Evolutionary conservation across 2,329 filamentous ascomycete species (phyloP).

Genomic region (Periconia macrospinosa): DNA sequence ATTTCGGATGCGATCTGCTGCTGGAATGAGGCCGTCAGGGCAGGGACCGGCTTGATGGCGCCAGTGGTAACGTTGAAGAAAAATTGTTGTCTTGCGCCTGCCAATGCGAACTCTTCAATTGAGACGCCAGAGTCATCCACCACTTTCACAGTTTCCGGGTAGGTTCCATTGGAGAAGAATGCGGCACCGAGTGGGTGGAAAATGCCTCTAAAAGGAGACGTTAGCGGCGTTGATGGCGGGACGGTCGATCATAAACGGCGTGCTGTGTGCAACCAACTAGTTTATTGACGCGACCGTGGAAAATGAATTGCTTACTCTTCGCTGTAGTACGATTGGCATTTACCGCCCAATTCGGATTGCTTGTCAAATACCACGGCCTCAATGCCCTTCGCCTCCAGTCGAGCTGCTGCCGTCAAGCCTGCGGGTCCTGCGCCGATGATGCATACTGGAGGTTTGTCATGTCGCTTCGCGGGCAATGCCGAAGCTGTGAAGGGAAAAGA

Average conservation of each 20-base stretch:
- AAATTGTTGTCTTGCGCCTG: conserved; percentile 36
- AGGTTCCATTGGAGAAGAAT: conserved; percentile 43
- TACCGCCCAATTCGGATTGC: conserved; percentile 39
- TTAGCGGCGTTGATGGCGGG: conserved; percentile 34
- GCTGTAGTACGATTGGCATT: conserved; percentile 43
- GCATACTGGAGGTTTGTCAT: conserved; percentile 36
- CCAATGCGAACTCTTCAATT: conserved; percentile 34
- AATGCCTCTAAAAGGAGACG: conserved; percentile 36
- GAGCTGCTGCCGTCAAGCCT: conserved; percentile 37
- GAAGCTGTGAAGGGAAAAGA: conserved; percentile 23
- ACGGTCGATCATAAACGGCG: conserved; percentile 12
- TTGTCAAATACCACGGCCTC: conserved; percentile 41
- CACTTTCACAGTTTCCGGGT: conserved; percentile 39
- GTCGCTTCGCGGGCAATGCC: conserved; percentile 27
- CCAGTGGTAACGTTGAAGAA: conserved; percentile 38
- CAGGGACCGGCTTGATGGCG: conserved; percentile 23
- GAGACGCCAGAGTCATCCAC: conserved; percentile 36
- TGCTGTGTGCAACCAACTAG: background rate
- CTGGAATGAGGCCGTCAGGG: conserved; percentile 24
- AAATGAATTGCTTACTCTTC: conserved; percentile 34
- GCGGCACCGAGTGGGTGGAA: conserved; percentile 44
- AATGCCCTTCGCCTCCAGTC: conserved; percentile 38
- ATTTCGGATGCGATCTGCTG: conserved; percentile 33
- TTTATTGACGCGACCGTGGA: conserved; percentile 6
- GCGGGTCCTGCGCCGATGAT: conserved; percentile 43